Conservation (phyloP, 2,329 filamentous ascomycete genomes). For the Camillea tinctor region DNA sequence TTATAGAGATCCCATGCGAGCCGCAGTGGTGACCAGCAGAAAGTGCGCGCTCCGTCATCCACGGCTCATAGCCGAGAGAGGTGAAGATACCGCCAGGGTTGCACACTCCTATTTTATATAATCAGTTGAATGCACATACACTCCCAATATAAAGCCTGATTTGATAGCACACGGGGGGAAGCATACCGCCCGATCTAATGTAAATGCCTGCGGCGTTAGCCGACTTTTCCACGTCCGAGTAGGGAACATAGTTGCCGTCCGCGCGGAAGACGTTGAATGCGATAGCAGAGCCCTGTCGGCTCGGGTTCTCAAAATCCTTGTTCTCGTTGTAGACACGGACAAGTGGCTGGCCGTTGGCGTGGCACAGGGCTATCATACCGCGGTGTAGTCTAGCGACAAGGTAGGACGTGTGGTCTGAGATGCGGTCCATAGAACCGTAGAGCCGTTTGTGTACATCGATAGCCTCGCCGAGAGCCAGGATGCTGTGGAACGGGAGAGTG, state of each 20-base stretch:
- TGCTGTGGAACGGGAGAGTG: slow-evolving; percentile 63
- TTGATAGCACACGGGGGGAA: not conserved
- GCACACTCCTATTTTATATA: slow-evolving; percentile 40
- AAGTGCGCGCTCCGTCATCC: slow-evolving; percentile 54
- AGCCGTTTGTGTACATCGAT: slow-evolving; percentile 55
- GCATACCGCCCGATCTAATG: slow-evolving; percentile 55
- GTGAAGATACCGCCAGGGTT: slow-evolving; percentile 47
- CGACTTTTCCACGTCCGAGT: slow-evolving; percentile 56
- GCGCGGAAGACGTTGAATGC: slow-evolving; percentile 60
- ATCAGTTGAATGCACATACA: slow-evolving; percentile 7
- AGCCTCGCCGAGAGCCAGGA: slow-evolving; percentile 60
- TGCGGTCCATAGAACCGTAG: slow-evolving; percentile 56
- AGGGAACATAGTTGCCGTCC: slow-evolving; percentile 54
- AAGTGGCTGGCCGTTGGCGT: slow-evolving; percentile 52
- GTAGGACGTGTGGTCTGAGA: slow-evolving; percentile 57
- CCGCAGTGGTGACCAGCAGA: slow-evolving; percentile 59
- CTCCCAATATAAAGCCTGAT: not conserved
- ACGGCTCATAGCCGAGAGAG: slow-evolving; percentile 49
- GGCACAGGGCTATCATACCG: slow-evolving; percentile 45
- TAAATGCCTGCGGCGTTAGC: slow-evolving; percentile 57
- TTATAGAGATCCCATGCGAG: slow-evolving; percentile 50
- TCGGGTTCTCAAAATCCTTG: slow-evolving; percentile 48
- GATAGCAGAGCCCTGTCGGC: slow-evolving; percentile 58
- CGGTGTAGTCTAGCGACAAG: slow-evolving; percentile 51
- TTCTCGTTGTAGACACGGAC: slow-evolving; percentile 56